A percentile compares a stretch with the other conserved stretches of the same genome.
Evolutionary conservation across 176 grass and related monocot genomes (phyloP).

Genomic region (Carex cristatella): DNA sequence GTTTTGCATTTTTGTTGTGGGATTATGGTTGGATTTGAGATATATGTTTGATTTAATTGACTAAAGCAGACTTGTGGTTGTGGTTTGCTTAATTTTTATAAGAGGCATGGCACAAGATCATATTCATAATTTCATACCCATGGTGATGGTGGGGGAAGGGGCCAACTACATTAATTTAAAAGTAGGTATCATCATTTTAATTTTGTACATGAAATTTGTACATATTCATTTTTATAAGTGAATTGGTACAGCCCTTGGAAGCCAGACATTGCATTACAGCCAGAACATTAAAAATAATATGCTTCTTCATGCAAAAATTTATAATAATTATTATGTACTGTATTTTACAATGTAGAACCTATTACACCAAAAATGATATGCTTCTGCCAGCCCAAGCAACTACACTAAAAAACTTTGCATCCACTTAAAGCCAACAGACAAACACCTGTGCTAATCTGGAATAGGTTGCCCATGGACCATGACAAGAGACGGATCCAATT

Average conservation of each 20-base stretch:
- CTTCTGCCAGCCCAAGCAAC: neutral
- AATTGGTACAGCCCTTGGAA: neutral
- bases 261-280: neutral
- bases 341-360: neutral
- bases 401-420: neutral
- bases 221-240: too few species aligned
- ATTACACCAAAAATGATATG: neutral
- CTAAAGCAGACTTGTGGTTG: too few species aligned
- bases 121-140: too few species aligned
- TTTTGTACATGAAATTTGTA: too few species aligned
- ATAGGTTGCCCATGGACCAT: slow-evolving; percentile 22
- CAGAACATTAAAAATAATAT: neutral
- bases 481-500: slow-evolving; percentile 12
- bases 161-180: too few species aligned
- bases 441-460: slow-evolving; percentile 5
- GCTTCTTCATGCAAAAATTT: neutral
- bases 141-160: too few species aligned
- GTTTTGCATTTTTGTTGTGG: neutral
- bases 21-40: neutral
- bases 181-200: too few species aligned
- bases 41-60: neutral
- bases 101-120: too few species aligned
- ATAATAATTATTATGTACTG: neutral
- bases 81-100: too few species aligned
- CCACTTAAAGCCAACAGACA: neutral